These are phyloP conservation scores for Curvularia hawaiiensis DNA, from an alignment of 2,329 filamentous ascomycete genomes.

Conservation along the genomic window DNA sequence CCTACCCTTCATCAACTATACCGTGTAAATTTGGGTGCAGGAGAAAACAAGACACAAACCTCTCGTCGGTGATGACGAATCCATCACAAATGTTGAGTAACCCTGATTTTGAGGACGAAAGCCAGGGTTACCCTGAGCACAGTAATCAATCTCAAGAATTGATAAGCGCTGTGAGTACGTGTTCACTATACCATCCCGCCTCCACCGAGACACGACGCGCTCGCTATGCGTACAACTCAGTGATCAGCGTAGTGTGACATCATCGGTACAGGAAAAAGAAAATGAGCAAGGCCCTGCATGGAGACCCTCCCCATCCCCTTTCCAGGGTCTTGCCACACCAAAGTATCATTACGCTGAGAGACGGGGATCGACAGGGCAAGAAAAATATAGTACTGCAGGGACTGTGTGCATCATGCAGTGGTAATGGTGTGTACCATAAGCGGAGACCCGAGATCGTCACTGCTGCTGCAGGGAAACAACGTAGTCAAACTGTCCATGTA, in stretches of 20 bases:
- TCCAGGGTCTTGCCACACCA: not conserved
- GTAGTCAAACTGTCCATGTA: not conserved
- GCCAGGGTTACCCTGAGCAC: not conserved
- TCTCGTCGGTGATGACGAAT: not conserved
- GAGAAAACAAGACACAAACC: not conserved
- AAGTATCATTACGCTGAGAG: not conserved
- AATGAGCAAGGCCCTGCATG: not conserved
- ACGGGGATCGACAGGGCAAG: not conserved
- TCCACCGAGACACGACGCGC: not conserved
- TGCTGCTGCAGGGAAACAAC: not conserved
- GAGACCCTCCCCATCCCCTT: not conserved
- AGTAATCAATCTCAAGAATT: not conserved
- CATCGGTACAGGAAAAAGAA: not conserved
- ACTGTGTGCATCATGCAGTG: not conserved
- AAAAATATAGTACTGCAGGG: not conserved
- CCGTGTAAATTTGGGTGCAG: not conserved
- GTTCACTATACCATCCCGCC: not conserved
- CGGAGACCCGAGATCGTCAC: slow-evolving; percentile 7
- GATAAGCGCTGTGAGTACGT: not conserved
- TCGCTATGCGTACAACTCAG: not conserved
- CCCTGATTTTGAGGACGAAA: not conserved
- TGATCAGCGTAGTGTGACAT: not conserved
- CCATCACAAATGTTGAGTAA: not conserved
- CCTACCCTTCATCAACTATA: not conserved
- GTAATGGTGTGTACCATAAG: not conserved